Evolutionary conservation across 495 filamentous ascomycete genomes (phyloP).

Genomic region (Copromyces sp.): DNA sequence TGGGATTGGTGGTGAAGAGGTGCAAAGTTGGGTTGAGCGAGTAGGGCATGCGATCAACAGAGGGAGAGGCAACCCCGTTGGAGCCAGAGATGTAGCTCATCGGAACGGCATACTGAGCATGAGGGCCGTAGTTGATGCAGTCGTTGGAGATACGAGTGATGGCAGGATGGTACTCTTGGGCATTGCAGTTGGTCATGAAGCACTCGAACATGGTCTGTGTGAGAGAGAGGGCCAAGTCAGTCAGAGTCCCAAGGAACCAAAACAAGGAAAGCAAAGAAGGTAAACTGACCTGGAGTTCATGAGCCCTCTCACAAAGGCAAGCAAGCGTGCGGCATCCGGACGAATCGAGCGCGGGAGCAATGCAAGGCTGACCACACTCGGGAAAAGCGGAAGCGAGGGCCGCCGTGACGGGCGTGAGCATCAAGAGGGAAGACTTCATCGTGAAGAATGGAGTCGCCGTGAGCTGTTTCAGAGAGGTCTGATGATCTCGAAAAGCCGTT

Average conservation of each 20-base stretch:
- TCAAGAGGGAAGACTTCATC: slow-evolving; percentile 15
- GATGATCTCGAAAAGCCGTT: neutral
- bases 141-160: slow-evolving; percentile 7
- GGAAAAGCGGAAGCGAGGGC: slow-evolving; percentile 5
- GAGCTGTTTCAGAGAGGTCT: slow-evolving; percentile 1
- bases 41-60: neutral
- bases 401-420: slow-evolving; percentile 5
- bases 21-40: neutral
- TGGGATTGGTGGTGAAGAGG: neutral
- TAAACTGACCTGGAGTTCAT: slow-evolving; percentile 10
- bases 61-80: slow-evolving; percentile 2
- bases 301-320: slow-evolving; percentile 9
- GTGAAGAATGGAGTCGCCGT: slow-evolving; percentile 1
- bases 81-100: slow-evolving; percentile 17
- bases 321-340: slow-evolving; percentile 1
- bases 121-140: slow-evolving; percentile 35
- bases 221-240: neutral
- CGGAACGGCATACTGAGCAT: slow-evolving; percentile 23
- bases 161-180: slow-evolving; percentile 11
- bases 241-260: neutral
- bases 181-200: slow-evolving; percentile 16
- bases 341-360: neutral
- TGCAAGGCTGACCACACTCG: slow-evolving; percentile 8
- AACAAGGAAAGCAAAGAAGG: neutral
- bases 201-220: slow-evolving; percentile 14